These are phyloP conservation scores for Halenospora varia DNA, from an alignment of 495 filamentous ascomycete species.

Conservation along the genomic window DNA sequence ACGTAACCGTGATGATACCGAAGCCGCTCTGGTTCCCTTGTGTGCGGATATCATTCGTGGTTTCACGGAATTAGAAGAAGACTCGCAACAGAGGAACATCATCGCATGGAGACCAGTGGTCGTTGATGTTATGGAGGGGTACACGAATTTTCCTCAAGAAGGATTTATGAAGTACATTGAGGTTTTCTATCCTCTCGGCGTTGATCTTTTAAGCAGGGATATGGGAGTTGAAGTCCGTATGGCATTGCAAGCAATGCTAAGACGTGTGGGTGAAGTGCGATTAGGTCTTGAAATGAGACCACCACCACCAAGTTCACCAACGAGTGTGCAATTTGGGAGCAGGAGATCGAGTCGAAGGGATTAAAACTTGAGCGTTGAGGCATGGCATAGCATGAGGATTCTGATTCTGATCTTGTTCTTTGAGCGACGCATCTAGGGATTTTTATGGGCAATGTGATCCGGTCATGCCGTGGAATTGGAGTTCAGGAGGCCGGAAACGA, in stretches of 20 bases:
- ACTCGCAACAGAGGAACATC: conserved; percentile 93
- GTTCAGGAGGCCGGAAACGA: background rate
- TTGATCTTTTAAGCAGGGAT: conserved; percentile 82
- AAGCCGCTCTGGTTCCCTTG: conserved; percentile 86
- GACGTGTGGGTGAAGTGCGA: conserved; percentile 77
- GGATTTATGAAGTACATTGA: conserved; percentile 76
- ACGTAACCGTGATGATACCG: conserved; percentile 72
- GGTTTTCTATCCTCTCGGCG: conserved; percentile 78
- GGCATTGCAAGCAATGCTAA: conserved; percentile 69
- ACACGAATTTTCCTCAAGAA: conserved; percentile 77
- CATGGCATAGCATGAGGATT: background rate
- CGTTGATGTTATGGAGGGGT: conserved; percentile 95
- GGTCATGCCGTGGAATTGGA: background rate
- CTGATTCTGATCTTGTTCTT: conserved; percentile 8
- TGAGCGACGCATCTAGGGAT: conserved; percentile 15
- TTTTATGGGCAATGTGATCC: background rate
- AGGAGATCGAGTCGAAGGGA: conserved; percentile 15
- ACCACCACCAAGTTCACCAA: conserved; percentile 34
- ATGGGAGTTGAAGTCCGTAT: conserved; percentile 71
- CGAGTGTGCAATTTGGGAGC: conserved; percentile 28
- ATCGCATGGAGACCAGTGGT: conserved; percentile 95
- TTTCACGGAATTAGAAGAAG: conserved; percentile 82
- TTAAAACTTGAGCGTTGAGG: background rate
- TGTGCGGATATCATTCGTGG: conserved; percentile 87
- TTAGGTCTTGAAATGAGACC: conserved; percentile 51